phyloP scores from a whole-genome alignment of 2,329 filamentous ascomycete genomes.

The Acrodontium crateriforme region DNA sequence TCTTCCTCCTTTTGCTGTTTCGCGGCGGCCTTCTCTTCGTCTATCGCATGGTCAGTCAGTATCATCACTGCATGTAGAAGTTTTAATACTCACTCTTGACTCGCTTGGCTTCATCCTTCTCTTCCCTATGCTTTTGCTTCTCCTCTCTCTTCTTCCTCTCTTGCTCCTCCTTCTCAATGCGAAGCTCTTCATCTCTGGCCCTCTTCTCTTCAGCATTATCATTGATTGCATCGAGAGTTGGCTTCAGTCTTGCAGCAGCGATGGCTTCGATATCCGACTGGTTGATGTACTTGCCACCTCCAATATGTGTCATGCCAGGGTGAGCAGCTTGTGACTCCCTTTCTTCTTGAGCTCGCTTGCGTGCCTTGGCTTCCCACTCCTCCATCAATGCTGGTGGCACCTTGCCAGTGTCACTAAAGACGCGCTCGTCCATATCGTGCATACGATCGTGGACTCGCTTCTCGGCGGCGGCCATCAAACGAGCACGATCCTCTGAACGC shows the following conservation, averaged over 20 bases:
- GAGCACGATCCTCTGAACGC: slow-evolving; percentile 58
- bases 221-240: slow-evolving; percentile 72
- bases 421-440: slow-evolving; percentile 66
- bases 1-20: slow-evolving; percentile 36
- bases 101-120: slow-evolving; percentile 32
- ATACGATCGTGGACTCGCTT: slow-evolving; percentile 72
- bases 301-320: slow-evolving; percentile 52
- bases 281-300: slow-evolving; percentile 68
- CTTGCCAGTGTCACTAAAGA: slow-evolving; percentile 64
- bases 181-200: slow-evolving; percentile 49
- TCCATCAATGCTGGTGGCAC: slow-evolving; percentile 53
- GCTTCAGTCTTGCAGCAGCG: slow-evolving; percentile 63
- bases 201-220: slow-evolving; percentile 61
- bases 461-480: slow-evolving; percentile 64
- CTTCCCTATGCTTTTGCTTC: slow-evolving; percentile 35
- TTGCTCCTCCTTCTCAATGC: slow-evolving; percentile 50
- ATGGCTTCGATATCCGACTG: slow-evolving; percentile 66
- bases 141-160: slow-evolving; percentile 45
- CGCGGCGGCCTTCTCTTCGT: slow-evolving; percentile 38
- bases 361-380: slow-evolving; percentile 68
- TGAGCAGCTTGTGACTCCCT: slow-evolving; percentile 46
- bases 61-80: not conserved
- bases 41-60: slow-evolving; percentile 21
- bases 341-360: slow-evolving; percentile 52
- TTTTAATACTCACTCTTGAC: slow-evolving; percentile 41